Evolutionary conservation across 257 asterid genomes (phyloP).

Genomic region (Plantago major): DNA sequence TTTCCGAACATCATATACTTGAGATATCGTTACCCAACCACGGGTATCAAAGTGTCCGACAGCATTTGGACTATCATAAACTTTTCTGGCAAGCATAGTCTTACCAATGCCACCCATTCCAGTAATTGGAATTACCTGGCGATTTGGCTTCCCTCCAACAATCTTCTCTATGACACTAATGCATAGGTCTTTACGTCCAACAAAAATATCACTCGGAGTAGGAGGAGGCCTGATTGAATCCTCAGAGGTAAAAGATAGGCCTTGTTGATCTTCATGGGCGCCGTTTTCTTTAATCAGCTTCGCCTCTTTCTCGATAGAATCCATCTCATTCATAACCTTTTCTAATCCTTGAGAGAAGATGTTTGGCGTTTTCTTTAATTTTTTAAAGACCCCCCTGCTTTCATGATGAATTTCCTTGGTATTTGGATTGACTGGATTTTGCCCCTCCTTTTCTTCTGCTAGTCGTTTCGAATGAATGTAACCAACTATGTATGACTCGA

Average conservation of each 20-base stretch:
- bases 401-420: no score
- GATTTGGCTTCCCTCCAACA: neutral
- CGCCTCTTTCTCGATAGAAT: neutral
- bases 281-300: neutral
- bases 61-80: neutral
- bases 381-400: no score
- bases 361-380: no score
- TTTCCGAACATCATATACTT: neutral
- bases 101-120: constrained; percentile 9
- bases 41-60: neutral
- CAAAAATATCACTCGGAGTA: neutral
- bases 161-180: neutral
- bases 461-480: neutral
- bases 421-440: no score
- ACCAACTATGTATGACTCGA: neutral
- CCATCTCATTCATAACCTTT: neutral
- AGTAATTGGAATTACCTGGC: neutral
- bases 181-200: neutral
- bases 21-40: neutral
- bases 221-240: neutral
- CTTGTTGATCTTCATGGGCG: neutral
- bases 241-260: no score
- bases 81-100: neutral
- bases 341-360: neutral
- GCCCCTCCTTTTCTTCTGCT: no score